Evolutionary conservation across 2,329 filamentous ascomycete genomes (phyloP).

Genomic region (Karstenula rhodostoma): DNA sequence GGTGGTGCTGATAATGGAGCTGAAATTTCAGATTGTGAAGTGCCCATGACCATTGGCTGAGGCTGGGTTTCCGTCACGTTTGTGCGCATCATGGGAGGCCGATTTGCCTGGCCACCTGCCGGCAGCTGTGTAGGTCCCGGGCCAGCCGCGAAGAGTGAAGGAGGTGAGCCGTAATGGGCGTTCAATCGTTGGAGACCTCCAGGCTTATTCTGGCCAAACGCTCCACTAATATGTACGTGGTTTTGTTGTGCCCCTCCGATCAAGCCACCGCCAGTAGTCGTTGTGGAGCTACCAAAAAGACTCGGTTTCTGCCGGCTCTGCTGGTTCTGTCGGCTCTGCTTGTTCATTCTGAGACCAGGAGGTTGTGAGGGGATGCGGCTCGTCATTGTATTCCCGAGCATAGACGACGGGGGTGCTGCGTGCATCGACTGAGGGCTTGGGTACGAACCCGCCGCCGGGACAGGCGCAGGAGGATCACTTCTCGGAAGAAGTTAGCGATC

Average conservation of each 20-base stretch:
- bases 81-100: neutral
- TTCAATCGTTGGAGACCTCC: too few relatives aligned
- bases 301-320: too few relatives aligned
- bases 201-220: too few relatives aligned
- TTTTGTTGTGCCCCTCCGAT: too few relatives aligned
- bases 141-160: neutral
- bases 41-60: neutral
- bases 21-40: neutral
- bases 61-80: neutral
- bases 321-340: neutral
- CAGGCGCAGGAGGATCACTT: neutral
- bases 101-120: neutral
- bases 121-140: neutral
- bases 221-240: too few relatives aligned
- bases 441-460: too few relatives aligned
- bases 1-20: neutral
- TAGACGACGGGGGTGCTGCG: neutral
- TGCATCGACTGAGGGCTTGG: conserved; percentile 1
- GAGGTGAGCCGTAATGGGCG: too few relatives aligned
- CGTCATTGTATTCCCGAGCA: neutral
- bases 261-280: too few relatives aligned
- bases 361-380: neutral
- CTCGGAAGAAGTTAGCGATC: neutral
- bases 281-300: too few relatives aligned
- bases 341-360: too few relatives aligned